Evolutionary conservation across 768 basidiomycete species (phyloP), one percentile per base, ranked within the genome.

Genomic region (Macrolepiota fuliginosa): DNA sequence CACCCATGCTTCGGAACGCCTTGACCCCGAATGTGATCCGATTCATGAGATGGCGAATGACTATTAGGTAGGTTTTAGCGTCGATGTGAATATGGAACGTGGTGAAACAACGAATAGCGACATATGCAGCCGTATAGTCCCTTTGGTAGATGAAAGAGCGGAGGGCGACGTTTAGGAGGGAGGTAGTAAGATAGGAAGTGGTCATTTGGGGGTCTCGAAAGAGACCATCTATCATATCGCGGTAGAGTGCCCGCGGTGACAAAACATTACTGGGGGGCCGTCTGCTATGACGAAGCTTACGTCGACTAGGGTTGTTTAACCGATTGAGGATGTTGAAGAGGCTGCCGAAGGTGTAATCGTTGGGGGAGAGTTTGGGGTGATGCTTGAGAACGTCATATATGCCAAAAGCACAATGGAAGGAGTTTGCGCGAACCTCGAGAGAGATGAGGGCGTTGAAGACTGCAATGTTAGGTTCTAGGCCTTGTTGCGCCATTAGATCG

Each of bases 111-210:
- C 69, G 71, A 9, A 86, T 60, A 17, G 71, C 70, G 50, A 80
- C 66, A 63, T 76, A 76, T 1, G 81, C 83, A 1, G 74, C 84
- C 11, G 80, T 69, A 61, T 82, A 85, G 69, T 86, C 85, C 2
- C 71, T 70, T 10, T 70, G 65, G 0, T 67, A 68, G 57, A 86
- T 68, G 64, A 83, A 82, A 0, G 76, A 71, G n/a, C 77, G 76
- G 4, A 86, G 71, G 1, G 77, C 76, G 27, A 75, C 65, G 63
- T 78, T 78, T 39, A 85, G 66, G 1, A 80, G 69, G 35, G 70
- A 74, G 0, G 72, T 70, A 17, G 69, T 72, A 13, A 76, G 50
- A 7, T 72, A 56, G 7, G 74, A 67, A 0, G 72, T 4, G 5
- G 72, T 4, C 58, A 39, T 17, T 62, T 55, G 2, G 36, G 51